Percentiles rank a stretch among this genome's conserved stretches.
These are phyloP conservation scores for Backusella australiensis DNA, from an alignment of 192 early-diverging fungal genomes.

Conservation along the genomic window DNA sequence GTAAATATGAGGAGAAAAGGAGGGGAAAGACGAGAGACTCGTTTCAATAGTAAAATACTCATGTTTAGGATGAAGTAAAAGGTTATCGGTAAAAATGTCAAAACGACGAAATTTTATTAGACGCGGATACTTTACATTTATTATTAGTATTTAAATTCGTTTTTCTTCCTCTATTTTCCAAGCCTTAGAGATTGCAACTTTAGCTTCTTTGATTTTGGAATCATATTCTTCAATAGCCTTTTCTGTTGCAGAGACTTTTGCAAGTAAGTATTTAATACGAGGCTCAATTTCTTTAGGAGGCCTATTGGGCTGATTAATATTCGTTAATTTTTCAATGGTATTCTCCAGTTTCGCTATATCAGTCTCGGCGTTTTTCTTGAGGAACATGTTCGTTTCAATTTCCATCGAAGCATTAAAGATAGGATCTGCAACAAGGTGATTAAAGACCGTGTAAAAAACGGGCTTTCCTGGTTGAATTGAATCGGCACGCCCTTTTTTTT, in stretches of 20 bases:
- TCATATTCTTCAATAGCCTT: constrained; percentile 29
- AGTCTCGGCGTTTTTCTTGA: constrained; percentile 54
- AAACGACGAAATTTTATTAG: not conserved
- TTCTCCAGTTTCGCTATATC: constrained; percentile 65
- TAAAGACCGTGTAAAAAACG: constrained; percentile 78
- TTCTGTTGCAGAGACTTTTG: constrained; percentile 16
- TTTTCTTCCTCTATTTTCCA: constrained; percentile 13
- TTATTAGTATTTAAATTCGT: not conserved
- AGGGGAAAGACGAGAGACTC: not conserved
- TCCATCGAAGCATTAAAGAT: constrained; percentile 82
- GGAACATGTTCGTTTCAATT: constrained; percentile 57
- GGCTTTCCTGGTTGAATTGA: constrained; percentile 82
- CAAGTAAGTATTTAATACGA: constrained; percentile 22
- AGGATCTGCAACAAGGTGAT: constrained; percentile 64
- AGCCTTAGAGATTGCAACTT: constrained; percentile 18
- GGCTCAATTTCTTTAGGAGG: constrained; percentile 53
- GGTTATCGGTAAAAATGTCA: not conserved
- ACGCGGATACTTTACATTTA: not conserved
- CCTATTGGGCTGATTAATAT: constrained; percentile 51
- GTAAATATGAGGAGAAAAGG: not conserved
- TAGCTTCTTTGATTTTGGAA: constrained; percentile 19
- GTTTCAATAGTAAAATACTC: not conserved
- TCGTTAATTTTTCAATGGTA: constrained; percentile 49
- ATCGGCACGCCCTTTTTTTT: constrained; percentile 69
- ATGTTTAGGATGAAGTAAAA: not conserved